A percentile compares a stretch with the other conserved stretches of the same genome.
phyloP scores from a whole-genome alignment of 2,329 filamentous ascomycete species.

The Apiospora aurea region DNA sequence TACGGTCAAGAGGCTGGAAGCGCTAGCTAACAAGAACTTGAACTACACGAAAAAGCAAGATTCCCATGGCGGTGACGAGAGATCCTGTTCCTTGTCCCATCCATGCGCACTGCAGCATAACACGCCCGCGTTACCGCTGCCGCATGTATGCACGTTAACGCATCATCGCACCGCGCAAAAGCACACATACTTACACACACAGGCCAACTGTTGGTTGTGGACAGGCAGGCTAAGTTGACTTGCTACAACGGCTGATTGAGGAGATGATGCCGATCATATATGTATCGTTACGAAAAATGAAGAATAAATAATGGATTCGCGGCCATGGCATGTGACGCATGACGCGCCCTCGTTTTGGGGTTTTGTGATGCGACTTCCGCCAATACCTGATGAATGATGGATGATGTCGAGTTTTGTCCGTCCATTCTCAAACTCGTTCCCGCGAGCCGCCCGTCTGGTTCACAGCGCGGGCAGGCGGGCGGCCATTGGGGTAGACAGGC shows the following conservation, averaged over 20 bases:
- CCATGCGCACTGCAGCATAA: background rate
- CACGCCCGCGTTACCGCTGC: background rate
- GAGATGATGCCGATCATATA: background rate
- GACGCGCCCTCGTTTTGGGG: background rate
- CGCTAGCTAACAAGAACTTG: background rate
- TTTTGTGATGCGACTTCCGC: background rate
- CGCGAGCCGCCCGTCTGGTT: conserved; percentile 9
- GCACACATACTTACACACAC: background rate
- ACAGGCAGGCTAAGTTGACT: background rate
- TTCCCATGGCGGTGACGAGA: conserved; percentile 2
- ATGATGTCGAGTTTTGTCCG: no score
- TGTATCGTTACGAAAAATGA: background rate
- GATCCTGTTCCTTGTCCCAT: conserved; percentile 14
- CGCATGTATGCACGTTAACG: conserved; percentile 8
- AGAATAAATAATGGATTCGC: background rate
- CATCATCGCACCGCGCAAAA: background rate
- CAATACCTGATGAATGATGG: background rate
- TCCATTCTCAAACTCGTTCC: background rate
- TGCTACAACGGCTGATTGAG: conserved; percentile 12
- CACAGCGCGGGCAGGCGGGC: background rate
- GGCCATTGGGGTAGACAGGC: background rate
- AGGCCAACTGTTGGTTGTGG: background rate
- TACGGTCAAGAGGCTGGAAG: background rate
- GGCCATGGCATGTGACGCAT: background rate
- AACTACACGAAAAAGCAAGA: background rate